Evolutionary conservation across 352 stramenopile genomes (phyloP).

Genomic region (Phytophthora syringae): DNA sequence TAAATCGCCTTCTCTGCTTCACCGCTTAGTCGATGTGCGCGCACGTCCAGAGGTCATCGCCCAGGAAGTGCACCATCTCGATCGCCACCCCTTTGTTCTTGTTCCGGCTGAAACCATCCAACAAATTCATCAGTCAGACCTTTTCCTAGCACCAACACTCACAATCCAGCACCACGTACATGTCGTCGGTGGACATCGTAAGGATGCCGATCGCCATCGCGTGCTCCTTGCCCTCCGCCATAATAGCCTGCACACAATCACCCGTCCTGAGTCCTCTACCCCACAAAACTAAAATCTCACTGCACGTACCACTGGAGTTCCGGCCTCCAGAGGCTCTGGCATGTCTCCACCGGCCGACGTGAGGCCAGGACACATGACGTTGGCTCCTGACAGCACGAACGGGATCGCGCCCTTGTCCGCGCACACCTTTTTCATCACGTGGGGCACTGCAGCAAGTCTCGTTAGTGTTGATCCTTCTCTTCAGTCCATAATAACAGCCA

Average conservation of each 20-base stretch:
- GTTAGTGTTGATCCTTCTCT: too few species aligned
- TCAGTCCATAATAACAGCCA: neutral
- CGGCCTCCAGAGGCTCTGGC: conserved; percentile 85
- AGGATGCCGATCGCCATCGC: conserved; percentile 97
- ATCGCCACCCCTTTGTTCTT: conserved; percentile 98
- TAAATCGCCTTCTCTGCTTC: too few species aligned
- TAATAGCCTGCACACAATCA: conserved; percentile 87
- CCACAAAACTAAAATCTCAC: neutral
- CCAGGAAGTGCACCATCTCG: conserved; percentile 97
- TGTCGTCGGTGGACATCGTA: conserved; percentile 95
- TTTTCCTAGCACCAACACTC: neutral
- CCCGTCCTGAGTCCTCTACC: conserved; percentile 6
- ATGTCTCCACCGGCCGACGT: conserved; percentile 96
- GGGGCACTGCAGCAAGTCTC: conserved; percentile 60
- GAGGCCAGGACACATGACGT: conserved; percentile 99
- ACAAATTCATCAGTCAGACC: conserved; percentile 1
- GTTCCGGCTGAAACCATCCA: conserved; percentile 62
- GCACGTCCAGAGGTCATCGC: conserved; percentile 96
- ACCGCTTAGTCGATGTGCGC: conserved; percentile 73
- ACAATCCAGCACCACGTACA: conserved; percentile 65
- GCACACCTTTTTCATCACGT: conserved; percentile 93
- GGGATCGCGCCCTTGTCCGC: conserved; percentile 98
- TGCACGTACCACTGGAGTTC: conserved; percentile 82
- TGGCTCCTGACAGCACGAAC: conserved; percentile 97
- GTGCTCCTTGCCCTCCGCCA: conserved; percentile 98